These are phyloP conservation scores for Leccinum truebloodii DNA, from an alignment of 768 basidiomycete species.

Conservation along the genomic window DNA sequence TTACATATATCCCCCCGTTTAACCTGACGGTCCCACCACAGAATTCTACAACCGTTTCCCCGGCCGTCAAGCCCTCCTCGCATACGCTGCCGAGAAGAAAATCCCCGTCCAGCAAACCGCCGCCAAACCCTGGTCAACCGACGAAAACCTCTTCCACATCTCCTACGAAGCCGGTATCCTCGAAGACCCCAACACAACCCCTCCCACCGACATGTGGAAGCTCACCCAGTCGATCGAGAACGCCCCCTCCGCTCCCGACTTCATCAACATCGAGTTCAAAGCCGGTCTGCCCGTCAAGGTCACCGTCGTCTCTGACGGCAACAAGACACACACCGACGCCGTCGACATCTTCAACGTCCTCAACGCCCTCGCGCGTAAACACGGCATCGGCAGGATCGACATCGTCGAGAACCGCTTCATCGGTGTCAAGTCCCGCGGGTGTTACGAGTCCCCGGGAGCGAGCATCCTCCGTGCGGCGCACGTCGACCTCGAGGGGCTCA, in stretches of 20 bases:
- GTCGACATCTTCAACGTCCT: conserved; percentile 93
- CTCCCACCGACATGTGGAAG: conserved; percentile 99
- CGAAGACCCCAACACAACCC: conserved; percentile 93
- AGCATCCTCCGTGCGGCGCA: conserved; percentile 95
- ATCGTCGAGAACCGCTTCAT: conserved; percentile 90
- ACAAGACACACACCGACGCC: conserved; percentile 78
- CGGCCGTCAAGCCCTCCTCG: conserved; percentile 90
- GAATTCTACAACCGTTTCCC: conserved; percentile 98
- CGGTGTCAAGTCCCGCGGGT: conserved; percentile 89
- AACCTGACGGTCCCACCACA: conserved; percentile 24
- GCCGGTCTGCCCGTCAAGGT: conserved; percentile 87
- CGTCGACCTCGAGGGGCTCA: conserved; percentile 95
- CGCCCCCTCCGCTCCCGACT: conserved; percentile 78
- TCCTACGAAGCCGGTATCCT: conserved; percentile 99
- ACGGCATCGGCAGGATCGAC: conserved; percentile 96
- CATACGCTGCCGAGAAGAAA: conserved; percentile 81
- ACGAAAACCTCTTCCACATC: conserved; percentile 99
- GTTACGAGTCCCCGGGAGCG: conserved; percentile 97
- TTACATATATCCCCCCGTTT: not conserved
- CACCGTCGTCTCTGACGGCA: conserved; percentile 37
- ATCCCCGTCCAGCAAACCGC: conserved; percentile 96
- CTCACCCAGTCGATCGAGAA: conserved; percentile 82
- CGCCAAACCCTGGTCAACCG: conserved; percentile 98
- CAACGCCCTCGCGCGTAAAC: conserved; percentile 90
- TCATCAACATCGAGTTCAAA: conserved; percentile 82